Evolutionary conservation across 106 monocot genomes (phyloP).

Genomic region (Acanthochlamys bracteata): DNA sequence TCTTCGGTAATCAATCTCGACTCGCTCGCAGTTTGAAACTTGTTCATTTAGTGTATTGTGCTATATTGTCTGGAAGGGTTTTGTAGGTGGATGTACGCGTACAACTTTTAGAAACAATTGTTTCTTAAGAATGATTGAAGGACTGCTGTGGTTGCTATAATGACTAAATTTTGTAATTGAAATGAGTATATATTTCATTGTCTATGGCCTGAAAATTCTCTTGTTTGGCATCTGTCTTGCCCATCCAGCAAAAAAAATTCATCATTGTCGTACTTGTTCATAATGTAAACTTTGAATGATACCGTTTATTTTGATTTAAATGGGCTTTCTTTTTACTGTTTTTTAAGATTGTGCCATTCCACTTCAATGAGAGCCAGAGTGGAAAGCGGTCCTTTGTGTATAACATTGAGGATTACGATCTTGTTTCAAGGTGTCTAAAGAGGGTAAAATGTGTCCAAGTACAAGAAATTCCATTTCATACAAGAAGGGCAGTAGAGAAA

Average conservation of each 20-base stretch:
- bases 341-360: constrained; percentile 26
- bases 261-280: not conserved
- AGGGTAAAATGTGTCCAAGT: constrained; percentile 36
- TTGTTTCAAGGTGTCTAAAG: constrained; percentile 44
- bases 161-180: too few species aligned
- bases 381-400: constrained; percentile 29
- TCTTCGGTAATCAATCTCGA: constrained; percentile 18
- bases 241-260: too few species aligned
- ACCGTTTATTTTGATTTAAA: not conserved
- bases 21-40: too few species aligned
- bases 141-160: too few species aligned
- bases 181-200: too few species aligned
- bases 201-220: too few species aligned
- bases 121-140: too few species aligned
- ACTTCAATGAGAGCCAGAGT: constrained; percentile 34
- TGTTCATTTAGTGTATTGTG: too few species aligned
- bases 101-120: too few species aligned
- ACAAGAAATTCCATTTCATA: constrained; percentile 69
- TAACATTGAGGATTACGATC: constrained; percentile 54
- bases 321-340: not conserved
- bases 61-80: too few species aligned
- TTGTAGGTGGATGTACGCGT: too few species aligned
- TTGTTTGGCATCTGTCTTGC: too few species aligned
- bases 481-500: constrained; percentile 49
- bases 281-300: not conserved